Evolutionary conservation across 768 basidiomycete species (phyloP), one percentile per base, ranked within the genome.

Genomic region (Tephrocybe sp.): DNA sequence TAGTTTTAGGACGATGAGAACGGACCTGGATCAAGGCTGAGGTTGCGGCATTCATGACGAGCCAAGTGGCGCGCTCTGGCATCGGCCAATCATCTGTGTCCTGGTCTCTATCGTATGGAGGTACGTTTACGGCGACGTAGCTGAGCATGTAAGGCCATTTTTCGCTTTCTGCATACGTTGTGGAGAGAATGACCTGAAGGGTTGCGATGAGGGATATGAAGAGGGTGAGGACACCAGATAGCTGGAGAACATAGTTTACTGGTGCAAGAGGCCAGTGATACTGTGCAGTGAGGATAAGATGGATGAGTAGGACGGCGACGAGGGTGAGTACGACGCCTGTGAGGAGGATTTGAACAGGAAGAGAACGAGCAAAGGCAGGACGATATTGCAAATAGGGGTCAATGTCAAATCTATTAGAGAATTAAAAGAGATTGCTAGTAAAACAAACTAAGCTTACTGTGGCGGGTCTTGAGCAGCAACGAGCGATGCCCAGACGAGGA

Each of bases 71-170:
- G 13, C 80, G 73, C 55, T 90, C 79, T 0, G 78, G 77, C 2
- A 72, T 56, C 5, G 73, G 73, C 96, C 96, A 98, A 5, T 61
- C 61, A 1, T 62, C 61, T 9, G 58, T 46, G 16, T 68, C 61
- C 9, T 55, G 55, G 32, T 68, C 61, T 14, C 62, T 53, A 45
- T 70, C 71, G 17, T 73, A 62, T 14, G 83, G 83, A 4, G 91
- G 90, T 0, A 94, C 83, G 53, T 83, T 76, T 33, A 95, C 82
- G 6, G 91, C 84, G 48, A 98, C 77, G 62, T 97, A 99, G 60
- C 86, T 87, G 35, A 98, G 82, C 90, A 97, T 96, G 67, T 93
- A 99, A 0, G 97, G 95, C 93, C 93, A 97, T 36, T 73, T 71
- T 56, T 80, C 74, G 59, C 88, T 91, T 62, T 88, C 82, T 2